phyloP scores from a whole-genome alignment of 2,329 filamentous ascomycete genomes.

The Fusarium phyllophilum region DNA sequence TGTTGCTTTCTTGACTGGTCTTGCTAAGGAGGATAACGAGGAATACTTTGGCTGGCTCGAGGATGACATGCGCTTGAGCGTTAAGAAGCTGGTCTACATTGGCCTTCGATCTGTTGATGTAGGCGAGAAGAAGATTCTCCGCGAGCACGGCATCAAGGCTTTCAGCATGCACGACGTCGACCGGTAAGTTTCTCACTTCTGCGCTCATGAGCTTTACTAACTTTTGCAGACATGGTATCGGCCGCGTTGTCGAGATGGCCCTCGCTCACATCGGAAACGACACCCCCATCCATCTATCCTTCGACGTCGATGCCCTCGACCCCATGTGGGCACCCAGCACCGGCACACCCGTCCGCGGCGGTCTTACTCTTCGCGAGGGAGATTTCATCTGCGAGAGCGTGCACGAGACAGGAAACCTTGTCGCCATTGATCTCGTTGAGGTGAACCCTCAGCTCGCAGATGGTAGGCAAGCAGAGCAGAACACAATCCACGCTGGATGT shows the following conservation, averaged over 20 bases:
- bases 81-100: constrained; percentile 95
- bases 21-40: constrained; percentile 78
- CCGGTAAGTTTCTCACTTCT: constrained; percentile 62
- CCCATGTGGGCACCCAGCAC: constrained; percentile 97
- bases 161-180: constrained; percentile 99
- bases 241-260: constrained; percentile 97
- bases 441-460: constrained; percentile 79
- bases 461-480: constrained; percentile 73
- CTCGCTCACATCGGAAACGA: constrained; percentile 93
- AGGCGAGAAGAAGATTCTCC: constrained; percentile 92
- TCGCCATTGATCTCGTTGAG: constrained; percentile 85
- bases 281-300: constrained; percentile 95
- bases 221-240: constrained; percentile 80
- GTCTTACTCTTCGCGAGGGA: constrained; percentile 91
- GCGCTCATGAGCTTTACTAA: constrained; percentile 1
- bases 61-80: constrained; percentile 74
- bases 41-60: constrained; percentile 92
- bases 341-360: constrained; percentile 92
- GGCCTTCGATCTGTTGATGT: constrained; percentile 91
- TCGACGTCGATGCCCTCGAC: constrained; percentile 96
- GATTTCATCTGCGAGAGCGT: constrained; percentile 95
- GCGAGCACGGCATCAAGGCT: constrained; percentile 90
- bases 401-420: constrained; percentile 79
- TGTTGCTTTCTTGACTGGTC: constrained; percentile 87
- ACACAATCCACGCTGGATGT: constrained; percentile 91